phyloP scores from a whole-genome alignment of 495 filamentous ascomycete genomes.

The Annulohypoxylon stygium region DNA sequence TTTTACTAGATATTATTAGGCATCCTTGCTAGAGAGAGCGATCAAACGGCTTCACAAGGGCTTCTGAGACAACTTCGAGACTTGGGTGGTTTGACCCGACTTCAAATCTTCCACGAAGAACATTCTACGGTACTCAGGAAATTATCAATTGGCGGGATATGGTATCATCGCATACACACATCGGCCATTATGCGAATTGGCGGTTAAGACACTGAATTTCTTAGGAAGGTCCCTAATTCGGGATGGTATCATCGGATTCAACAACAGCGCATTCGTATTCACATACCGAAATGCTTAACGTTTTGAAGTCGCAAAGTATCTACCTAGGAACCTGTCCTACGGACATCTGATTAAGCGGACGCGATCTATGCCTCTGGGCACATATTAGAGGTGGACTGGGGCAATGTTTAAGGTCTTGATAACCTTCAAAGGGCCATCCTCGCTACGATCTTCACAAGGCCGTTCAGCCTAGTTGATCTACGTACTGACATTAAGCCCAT shows the following conservation, averaged over 20 bases:
- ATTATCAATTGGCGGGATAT: neutral
- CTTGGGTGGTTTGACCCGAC: constrained; percentile 44
- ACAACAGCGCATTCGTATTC: neutral
- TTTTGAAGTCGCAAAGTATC: neutral
- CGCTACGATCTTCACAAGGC: constrained; percentile 29
- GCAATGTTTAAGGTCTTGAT: neutral
- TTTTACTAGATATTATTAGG: constrained; percentile 31
- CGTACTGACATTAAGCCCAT: constrained; percentile 21
- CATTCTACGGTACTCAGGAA: neutral
- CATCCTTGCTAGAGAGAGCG: constrained; percentile 22
- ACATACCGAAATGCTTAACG: neutral
- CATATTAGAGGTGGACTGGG: neutral
- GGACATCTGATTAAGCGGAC: neutral
- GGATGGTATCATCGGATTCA: neutral
- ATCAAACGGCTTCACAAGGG: constrained; percentile 42
- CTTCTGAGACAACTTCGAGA: constrained; percentile 48
- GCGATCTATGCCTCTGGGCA: neutral
- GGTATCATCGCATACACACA: neutral
- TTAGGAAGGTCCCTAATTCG: neutral
- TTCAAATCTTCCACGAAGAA: constrained; percentile 17
- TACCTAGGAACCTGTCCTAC: neutral
- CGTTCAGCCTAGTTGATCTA: constrained; percentile 10
- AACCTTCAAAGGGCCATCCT: neutral
- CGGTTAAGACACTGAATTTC: neutral
- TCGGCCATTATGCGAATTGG: neutral